These are phyloP conservation scores for Coniophora puteana DNA, from an alignment of 1,284 basidiomycete genomes.

Conservation along the genomic window DNA sequence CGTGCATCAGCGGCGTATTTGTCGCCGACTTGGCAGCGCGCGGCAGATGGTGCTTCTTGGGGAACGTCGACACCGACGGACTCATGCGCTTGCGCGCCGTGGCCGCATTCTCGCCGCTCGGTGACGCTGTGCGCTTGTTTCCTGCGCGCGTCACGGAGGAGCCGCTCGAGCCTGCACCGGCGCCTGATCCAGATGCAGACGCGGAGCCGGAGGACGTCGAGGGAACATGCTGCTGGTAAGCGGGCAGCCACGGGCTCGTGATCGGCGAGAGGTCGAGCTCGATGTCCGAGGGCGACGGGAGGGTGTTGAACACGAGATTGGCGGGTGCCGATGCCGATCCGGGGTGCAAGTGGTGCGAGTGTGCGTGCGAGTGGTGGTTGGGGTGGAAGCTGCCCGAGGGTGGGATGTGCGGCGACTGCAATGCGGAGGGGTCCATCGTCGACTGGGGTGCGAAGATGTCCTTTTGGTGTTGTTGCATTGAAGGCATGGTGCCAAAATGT, in stretches of 20 bases:
- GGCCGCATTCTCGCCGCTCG: conserved; percentile 33
- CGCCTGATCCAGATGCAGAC: too few species aligned
- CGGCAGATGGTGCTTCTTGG: too few species aligned
- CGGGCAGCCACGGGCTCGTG: conserved; percentile 72
- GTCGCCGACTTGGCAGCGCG: conserved; percentile 55
- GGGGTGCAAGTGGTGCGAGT: conserved; percentile 30
- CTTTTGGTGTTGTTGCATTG: conserved; percentile 30
- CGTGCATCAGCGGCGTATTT: conserved; percentile 60
- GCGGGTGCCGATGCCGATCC: conserved; percentile 58
- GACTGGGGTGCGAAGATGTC: conserved; percentile 19
- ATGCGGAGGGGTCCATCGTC: conserved; percentile 18
- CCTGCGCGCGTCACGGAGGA: conserved; percentile 28
- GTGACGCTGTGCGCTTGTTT: conserved; percentile 39
- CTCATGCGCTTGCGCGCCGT: conserved; percentile 50
- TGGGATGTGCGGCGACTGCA: too few species aligned
- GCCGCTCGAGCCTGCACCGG: too few species aligned
- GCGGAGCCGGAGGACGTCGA: too few species aligned
- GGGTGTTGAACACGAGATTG: conserved; percentile 50
- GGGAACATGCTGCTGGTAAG: conserved; percentile 38
- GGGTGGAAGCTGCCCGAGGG: too few species aligned
- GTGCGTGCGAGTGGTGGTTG: conserved; percentile 19
- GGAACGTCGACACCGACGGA: conserved; percentile 26
- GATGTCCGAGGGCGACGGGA: conserved; percentile 46
- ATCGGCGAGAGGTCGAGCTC: conserved; percentile 73
- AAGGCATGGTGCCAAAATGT: too few species aligned